Base-by-base conservation (phyloP, 2,329 filamentous ascomycete genomes). In the Aspergillus bombycis region DNA sequence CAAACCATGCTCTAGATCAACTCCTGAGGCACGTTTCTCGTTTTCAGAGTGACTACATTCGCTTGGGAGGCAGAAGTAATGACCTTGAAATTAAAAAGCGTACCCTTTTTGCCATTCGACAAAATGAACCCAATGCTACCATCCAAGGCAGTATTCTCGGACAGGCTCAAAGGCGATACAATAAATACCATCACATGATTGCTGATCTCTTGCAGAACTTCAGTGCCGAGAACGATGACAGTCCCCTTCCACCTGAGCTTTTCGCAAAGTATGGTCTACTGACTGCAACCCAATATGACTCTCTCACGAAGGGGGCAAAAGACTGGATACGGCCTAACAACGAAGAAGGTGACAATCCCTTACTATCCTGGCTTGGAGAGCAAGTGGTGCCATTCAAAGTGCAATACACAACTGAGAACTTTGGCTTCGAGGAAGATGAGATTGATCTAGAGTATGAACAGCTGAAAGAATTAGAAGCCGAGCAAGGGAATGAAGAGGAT, bases 1-100 rank as follows among this genome's bases (percentile, higher is more conserved):
- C 93, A 0, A 97, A 97, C 63, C 93, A 97, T 76, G 93, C 93
- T 0, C 80, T 97, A 0, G 93, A 97, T 69, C 93, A 97, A 72
- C 81, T 97, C 0, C 81, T 97, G 0, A 79, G 80, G 1, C 86
- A 89, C 60, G 82, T 93, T 19, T 81, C 87, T 1, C 72, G 80
- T 7, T 90, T 90, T 68, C 88, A 90, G 68, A 75, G 79, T 0
- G 83, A 86, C 1, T 88, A 93, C 62, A 79, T 90, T 56, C 85
- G 89, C 10, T 78, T 92, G 11, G 93, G 93, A 48, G 88, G 89
- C 2, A 85, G 91, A 34, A 91, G 90, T 21, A 85, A 87, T 58
- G 89, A 91, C 64, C 78, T 81, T 0, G 83, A 84, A 0, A 89
- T 96, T 67, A 87, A 87, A 64, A 81, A 86, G 58, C 84, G 87